Evolutionary conservation across 108 stramenopile genomes (phyloP).

Genomic region (Fragilariopsis cylindrus): DNA sequence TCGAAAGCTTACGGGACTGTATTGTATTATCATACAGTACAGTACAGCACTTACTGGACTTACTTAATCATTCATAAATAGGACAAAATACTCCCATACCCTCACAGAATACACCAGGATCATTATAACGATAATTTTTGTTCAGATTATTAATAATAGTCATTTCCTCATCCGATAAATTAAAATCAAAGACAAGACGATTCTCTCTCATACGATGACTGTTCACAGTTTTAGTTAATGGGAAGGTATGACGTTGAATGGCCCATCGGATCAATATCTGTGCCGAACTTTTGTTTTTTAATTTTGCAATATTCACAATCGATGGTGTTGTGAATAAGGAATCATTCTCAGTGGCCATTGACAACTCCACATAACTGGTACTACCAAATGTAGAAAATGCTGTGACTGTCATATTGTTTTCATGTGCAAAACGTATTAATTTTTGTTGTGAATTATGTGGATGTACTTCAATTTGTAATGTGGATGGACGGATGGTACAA

Average conservation of each 20-base stretch:
- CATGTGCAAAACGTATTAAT: constrained; percentile 80
- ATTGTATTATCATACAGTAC: too few relatives aligned
- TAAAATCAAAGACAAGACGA: constrained; percentile 75
- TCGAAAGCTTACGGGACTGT: too few relatives aligned
- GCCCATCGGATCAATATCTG: constrained; percentile 92
- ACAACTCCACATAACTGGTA: constrained; percentile 74
- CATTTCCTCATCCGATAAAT: constrained; percentile 77
- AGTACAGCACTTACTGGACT: too few relatives aligned
- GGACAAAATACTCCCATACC: constrained; percentile 89
- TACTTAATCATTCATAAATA: constrained; percentile 71
- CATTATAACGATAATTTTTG: constrained; percentile 88
- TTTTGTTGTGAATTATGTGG: constrained; percentile 83
- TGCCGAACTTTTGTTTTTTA: constrained; percentile 74
- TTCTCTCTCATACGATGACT: constrained; percentile 78
- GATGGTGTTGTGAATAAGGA: constrained; percentile 58
- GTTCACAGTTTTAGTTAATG: constrained; percentile 79
- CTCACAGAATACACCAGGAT: constrained; percentile 90
- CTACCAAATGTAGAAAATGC: constrained; percentile 86
- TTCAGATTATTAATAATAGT: constrained; percentile 67
- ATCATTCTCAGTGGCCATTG: constrained; percentile 77
- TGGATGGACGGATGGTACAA: constrained; percentile 74
- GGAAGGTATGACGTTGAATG: constrained; percentile 77
- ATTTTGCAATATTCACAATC: constrained; percentile 58
- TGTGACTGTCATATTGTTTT: constrained; percentile 77
- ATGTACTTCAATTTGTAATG: constrained; percentile 90